phyloP scores from a whole-genome alignment of 306 rosid genomes.

The Amphicarpaea edgeworthii region DNA sequence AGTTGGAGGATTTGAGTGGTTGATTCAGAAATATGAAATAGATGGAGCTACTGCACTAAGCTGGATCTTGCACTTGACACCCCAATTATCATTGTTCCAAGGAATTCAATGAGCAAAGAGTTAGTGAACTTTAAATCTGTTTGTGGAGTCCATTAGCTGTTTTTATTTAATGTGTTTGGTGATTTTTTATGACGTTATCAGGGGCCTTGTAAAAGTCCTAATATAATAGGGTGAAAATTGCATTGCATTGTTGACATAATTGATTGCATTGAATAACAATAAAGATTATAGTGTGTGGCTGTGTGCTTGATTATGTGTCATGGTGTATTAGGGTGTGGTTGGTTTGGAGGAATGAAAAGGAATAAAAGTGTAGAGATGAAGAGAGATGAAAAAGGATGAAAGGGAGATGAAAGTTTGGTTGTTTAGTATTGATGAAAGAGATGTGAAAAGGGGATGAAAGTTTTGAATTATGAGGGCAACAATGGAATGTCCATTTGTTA shows the following conservation, averaged over 20 bases:
- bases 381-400: too few relatives aligned
- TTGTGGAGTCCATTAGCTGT: slow-evolving; percentile 17
- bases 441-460: too few relatives aligned
- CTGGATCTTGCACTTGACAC: slow-evolving; percentile 97
- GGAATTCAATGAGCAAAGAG: slow-evolving; percentile 92
- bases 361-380: too few relatives aligned
- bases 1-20: slow-evolving; percentile 98
- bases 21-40: slow-evolving; percentile 92
- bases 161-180: slow-evolving; percentile 5
- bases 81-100: slow-evolving; percentile 89
- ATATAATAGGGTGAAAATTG: slow-evolving; percentile 4
- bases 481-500: too few relatives aligned
- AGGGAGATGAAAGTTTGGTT: too few relatives aligned
- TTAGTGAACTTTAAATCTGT: slow-evolving; percentile 53
- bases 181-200: neutral
- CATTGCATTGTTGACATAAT: neutral
- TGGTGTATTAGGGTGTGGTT: too few relatives aligned
- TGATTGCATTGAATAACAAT: slow-evolving; percentile 14
- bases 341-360: too few relatives aligned
- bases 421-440: too few relatives aligned
- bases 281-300: neutral
- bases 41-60: slow-evolving; percentile 95
- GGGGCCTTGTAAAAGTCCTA: slow-evolving; percentile 6
- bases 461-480: too few relatives aligned
- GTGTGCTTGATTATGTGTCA: neutral